phyloP scores from a whole-genome alignment of 805 yeast genomes.

The Lipomyces yamanashiensis region DNA sequence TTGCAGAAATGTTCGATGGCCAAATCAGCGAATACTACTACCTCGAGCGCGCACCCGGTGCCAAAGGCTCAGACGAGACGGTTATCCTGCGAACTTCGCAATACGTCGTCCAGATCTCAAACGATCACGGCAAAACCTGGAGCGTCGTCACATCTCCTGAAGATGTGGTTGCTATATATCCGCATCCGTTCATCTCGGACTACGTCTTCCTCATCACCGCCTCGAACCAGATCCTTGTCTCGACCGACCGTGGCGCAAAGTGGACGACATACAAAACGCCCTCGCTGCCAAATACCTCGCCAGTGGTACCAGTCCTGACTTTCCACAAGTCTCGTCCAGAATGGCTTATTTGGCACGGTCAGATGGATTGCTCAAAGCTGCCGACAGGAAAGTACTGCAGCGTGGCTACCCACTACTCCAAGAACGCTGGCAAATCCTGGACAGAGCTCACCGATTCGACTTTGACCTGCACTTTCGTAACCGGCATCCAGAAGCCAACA shows the following conservation, averaged over 20 bases:
- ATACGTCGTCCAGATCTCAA: conserved; percentile 64
- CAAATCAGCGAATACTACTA: conserved; percentile 62
- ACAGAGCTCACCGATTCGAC: conserved; percentile 57
- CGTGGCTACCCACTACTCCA: conserved; percentile 63
- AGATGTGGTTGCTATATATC: conserved; percentile 57
- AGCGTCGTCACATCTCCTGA: conserved; percentile 49
- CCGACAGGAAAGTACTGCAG: conserved; percentile 56
- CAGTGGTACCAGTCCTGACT: conserved; percentile 51
- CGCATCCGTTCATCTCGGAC: conserved; percentile 65
- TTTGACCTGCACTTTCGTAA: conserved; percentile 68
- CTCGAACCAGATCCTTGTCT: conserved; percentile 56
- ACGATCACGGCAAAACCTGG: conserved; percentile 67
- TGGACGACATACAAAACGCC: conserved; percentile 53
- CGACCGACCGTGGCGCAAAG: conserved; percentile 69
- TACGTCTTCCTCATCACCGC: conserved; percentile 60
- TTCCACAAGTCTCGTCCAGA: conserved; percentile 64
- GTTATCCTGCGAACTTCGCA: conserved; percentile 62
- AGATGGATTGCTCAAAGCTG: conserved; percentile 57
- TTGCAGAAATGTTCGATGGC: conserved; percentile 72
- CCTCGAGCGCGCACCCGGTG: conserved; percentile 56
- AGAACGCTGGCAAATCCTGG: conserved; percentile 71
- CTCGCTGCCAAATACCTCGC: conserved; percentile 50
- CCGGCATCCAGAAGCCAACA: conserved; percentile 53
- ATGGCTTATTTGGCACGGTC: conserved; percentile 73
- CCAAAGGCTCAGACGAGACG: conserved; percentile 60